Percentiles rank a stretch among this genome's conserved stretches.
phyloP scores from a whole-genome alignment of 2,329 filamentous ascomycete species.

The Talaromyces sp. region DNA sequence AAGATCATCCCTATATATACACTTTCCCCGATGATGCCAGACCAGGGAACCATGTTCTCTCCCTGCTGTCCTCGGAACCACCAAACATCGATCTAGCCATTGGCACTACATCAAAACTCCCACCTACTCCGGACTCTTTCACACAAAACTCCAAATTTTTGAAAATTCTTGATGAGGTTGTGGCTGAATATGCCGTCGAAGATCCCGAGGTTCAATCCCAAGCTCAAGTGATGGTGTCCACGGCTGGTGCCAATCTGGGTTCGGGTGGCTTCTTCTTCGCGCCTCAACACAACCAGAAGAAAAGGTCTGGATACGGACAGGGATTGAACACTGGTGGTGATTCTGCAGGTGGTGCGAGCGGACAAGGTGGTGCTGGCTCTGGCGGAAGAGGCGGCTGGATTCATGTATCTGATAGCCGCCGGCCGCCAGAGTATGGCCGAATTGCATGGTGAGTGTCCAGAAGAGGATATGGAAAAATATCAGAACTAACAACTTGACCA shows the following conservation, averaged over 20 bases:
- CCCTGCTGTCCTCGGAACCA: slow-evolving; percentile 55
- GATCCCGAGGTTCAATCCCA: slow-evolving; percentile 58
- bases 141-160: slow-evolving; percentile 57
- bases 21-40: slow-evolving; percentile 45
- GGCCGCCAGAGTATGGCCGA: slow-evolving; percentile 61
- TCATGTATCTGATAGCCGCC: slow-evolving; percentile 59
- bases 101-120: slow-evolving; percentile 53
- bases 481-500: not conserved
- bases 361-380: slow-evolving; percentile 57
- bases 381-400: slow-evolving; percentile 60
- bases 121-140: slow-evolving; percentile 56
- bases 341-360: slow-evolving; percentile 55
- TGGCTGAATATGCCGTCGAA: slow-evolving; percentile 51
- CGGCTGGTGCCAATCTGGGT: slow-evolving; percentile 54
- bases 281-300: slow-evolving; percentile 29
- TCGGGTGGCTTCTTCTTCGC: slow-evolving; percentile 50
- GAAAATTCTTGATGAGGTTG: slow-evolving; percentile 54
- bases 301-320: slow-evolving; percentile 28
- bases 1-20: slow-evolving; percentile 45
- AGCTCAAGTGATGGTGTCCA: slow-evolving; percentile 59
- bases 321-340: slow-evolving; percentile 43
- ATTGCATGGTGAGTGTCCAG: slow-evolving; percentile 51
- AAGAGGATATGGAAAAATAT: not conserved
- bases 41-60: slow-evolving; percentile 47
- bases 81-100: slow-evolving; percentile 54